phyloP scores from a whole-genome alignment of 1,284 basidiomycete genomes.

The Sphagnurus paluster region DNA sequence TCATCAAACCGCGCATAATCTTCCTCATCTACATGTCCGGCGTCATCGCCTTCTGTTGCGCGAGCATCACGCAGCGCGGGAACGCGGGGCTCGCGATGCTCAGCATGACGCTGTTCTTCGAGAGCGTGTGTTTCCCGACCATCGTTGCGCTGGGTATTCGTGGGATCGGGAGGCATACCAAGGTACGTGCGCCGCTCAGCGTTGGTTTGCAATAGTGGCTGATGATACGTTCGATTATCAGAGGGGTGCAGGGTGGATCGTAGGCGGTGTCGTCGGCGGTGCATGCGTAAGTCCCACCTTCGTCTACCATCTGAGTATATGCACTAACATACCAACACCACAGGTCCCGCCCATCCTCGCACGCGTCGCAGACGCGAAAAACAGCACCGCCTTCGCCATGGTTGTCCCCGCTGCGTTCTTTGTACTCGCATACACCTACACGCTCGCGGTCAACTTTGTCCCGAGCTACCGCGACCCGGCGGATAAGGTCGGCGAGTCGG shows the following conservation, averaged over 20 bases:
- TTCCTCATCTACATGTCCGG: slow-evolving; percentile 29
- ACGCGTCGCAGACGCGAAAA: slow-evolving; percentile 29
- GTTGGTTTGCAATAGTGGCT: neutral
- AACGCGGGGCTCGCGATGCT: slow-evolving; percentile 33
- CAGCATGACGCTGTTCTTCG: slow-evolving; percentile 33
- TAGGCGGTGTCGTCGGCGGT: slow-evolving; percentile 34
- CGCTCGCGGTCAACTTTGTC: slow-evolving; percentile 32
- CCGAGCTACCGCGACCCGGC: slow-evolving; percentile 28
- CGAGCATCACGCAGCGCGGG: slow-evolving; percentile 28
- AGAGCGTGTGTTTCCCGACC: slow-evolving; percentile 38
- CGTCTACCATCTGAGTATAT: neutral
- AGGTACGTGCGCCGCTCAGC: slow-evolving; percentile 16
- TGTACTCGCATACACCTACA: slow-evolving; percentile 27
- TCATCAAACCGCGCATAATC: slow-evolving; percentile 29
- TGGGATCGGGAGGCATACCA: slow-evolving; percentile 34
- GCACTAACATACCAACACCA: neutral
- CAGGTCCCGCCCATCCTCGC: slow-evolving; percentile 33
- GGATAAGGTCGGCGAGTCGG: slow-evolving; percentile 23
- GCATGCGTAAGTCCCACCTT: slow-evolving; percentile 26
- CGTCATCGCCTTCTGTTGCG: slow-evolving; percentile 30
- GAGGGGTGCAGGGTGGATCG: slow-evolving; percentile 32
- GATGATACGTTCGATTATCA: slow-evolving; percentile 4
- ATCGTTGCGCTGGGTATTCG: slow-evolving; percentile 35
- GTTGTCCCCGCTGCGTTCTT: slow-evolving; percentile 33
- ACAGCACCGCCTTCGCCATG: slow-evolving; percentile 34